Conservation (phyloP, 2,329 filamentous ascomycete genomes). For the Colletotrichum shisoi region DNA sequence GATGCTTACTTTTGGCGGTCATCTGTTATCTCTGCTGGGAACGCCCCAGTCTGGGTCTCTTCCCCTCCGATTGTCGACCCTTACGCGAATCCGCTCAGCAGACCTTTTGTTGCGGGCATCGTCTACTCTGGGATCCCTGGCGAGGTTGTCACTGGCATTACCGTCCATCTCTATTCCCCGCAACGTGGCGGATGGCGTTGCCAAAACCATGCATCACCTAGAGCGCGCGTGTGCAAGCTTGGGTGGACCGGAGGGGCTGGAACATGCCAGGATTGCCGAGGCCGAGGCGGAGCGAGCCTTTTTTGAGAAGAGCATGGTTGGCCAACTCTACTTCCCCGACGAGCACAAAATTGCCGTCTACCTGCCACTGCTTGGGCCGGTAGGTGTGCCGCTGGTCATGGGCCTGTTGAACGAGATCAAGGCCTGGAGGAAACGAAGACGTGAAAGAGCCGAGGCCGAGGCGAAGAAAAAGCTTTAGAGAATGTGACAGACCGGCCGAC, state of each 20-base stretch:
- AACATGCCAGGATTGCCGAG: slow-evolving; percentile 84
- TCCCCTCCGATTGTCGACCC: slow-evolving; percentile 81
- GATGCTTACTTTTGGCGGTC: slow-evolving; percentile 88
- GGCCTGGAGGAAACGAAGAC: slow-evolving; percentile 62
- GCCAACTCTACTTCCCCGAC: slow-evolving; percentile 97
- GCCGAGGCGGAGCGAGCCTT: slow-evolving; percentile 91
- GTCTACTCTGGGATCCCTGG: slow-evolving; percentile 90
- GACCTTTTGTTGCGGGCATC: slow-evolving; percentile 88
- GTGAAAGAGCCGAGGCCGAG: slow-evolving; percentile 52
- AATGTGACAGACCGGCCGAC: slow-evolving; percentile 36
- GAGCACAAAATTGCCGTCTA: slow-evolving; percentile 99
- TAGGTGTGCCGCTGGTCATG: slow-evolving; percentile 89
- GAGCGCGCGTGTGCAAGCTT: slow-evolving; percentile 78
- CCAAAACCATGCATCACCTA: slow-evolving; percentile 79
- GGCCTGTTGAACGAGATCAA: slow-evolving; percentile 82
- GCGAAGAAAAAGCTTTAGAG: slow-evolving; percentile 46
- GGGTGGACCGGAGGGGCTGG: slow-evolving; percentile 70
- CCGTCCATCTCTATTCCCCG: slow-evolving; percentile 90
- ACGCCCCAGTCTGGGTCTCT: slow-evolving; percentile 84
- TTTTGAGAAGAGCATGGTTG: slow-evolving; percentile 99
- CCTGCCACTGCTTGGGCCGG: slow-evolving; percentile 85
- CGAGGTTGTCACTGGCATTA: slow-evolving; percentile 82
- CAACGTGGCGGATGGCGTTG: slow-evolving; percentile 84
- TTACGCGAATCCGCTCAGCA: slow-evolving; percentile 84
- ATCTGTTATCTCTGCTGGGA: slow-evolving; percentile 86